Evolutionary conservation across 306 rosid genomes (phyloP), one percentile per base, ranked within the genome.

Genomic region (Medicago lupulina): DNA sequence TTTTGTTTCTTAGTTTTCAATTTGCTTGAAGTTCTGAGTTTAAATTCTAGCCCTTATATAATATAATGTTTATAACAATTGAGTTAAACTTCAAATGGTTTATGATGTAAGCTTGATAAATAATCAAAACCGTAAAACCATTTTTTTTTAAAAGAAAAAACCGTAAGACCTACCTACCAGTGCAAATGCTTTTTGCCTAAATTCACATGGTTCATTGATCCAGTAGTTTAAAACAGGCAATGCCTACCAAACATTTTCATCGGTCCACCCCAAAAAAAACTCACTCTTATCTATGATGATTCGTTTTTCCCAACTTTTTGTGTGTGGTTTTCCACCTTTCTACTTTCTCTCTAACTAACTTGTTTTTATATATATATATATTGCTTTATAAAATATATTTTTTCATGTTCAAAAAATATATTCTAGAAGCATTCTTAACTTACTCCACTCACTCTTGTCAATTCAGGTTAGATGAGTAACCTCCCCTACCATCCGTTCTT

Each of bases 391-490:
- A 41, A 41, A 9, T 41, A 34, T 34, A 34, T 0, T 5, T 5
- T 34, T 34, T 34, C 38, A 0, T 34, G 7, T 34, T 5, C 7
- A 39, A 25, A 31, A 72, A 71, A 67, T 28, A 60, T 34, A 38
- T 41, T 84, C 82, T 84, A 84, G 84, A 80, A 76, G 77, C 66
- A 12, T 74, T 80, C 74, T 78, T 40, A 68, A 72, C 82, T 76
- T 67, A 51, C 79, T 80, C 84, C 87, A 80, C 84, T 71, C 16
- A 60, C 84, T 72, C 80, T 84, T 51, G 84, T 76, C 84, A 80
- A 72, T 50, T 76, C 73, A 59, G 62, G 25, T 71, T 39, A 31
- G 66, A 73, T 43, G 50, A 76, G 77, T 76, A 59, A 83, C 81
- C 72, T 51, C 82, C 69, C 84, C 87, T 40, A 71, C 84, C 87